These are phyloP conservation scores for Backusella luteola DNA, from an alignment of 192 early-diverging fungal species.

Conservation along the genomic window DNA sequence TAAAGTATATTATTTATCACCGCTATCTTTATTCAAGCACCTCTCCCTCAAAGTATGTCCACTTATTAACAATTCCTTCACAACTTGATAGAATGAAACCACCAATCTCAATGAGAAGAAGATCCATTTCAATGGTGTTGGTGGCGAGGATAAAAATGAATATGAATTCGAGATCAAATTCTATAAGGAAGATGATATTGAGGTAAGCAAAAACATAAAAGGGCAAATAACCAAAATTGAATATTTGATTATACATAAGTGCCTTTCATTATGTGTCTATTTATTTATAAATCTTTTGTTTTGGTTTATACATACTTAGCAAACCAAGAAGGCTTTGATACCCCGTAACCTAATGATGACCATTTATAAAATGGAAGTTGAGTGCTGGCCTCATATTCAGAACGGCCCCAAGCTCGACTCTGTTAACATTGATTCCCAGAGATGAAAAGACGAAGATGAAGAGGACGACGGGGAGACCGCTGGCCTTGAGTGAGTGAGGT, in stretches of 20 bases:
- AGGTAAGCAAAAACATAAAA: constrained; percentile 44
- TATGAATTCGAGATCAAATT: constrained; percentile 82
- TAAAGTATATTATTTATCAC: constrained; percentile 29
- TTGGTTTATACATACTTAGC: not conserved
- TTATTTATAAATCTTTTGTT: not conserved
- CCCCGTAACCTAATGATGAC: constrained; percentile 66
- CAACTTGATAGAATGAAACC: constrained; percentile 19
- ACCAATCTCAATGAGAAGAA: constrained; percentile 31
- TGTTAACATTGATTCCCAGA: constrained; percentile 87
- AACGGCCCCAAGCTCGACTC: constrained; percentile 71
- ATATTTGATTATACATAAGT: not conserved
- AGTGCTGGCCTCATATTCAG: constrained; percentile 84
- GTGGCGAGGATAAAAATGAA: constrained; percentile 52
- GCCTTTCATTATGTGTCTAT: not conserved
- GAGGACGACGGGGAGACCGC: constrained; percentile 68
- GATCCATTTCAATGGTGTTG: constrained; percentile 64
- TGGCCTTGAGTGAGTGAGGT: constrained; percentile 42
- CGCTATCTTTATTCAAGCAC: not conserved
- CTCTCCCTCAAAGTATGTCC: not conserved
- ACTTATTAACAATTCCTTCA: not conserved
- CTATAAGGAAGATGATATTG: constrained; percentile 63
- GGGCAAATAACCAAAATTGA: not conserved
- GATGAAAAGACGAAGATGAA: constrained; percentile 93
- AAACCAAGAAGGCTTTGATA: constrained; percentile 63
- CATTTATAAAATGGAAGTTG: constrained; percentile 69